Evolutionary conservation across 75 land plant genomes (phyloP).

Genomic region (Ceratopteris richardii): DNA sequence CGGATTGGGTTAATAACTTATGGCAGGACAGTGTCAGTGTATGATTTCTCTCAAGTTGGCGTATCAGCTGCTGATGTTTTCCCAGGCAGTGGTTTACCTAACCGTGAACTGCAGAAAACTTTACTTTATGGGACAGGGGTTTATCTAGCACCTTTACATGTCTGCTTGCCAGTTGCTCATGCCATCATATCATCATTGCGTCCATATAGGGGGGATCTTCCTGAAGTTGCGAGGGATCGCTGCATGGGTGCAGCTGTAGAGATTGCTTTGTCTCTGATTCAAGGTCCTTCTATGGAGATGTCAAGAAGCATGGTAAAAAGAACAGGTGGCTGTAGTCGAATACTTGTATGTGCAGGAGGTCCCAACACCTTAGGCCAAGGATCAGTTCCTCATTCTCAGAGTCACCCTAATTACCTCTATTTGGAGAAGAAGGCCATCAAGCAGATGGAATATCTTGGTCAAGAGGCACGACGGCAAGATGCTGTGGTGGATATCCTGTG

Average conservation of each 20-base stretch:
- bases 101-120: constrained; percentile 65
- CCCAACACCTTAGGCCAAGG: constrained; percentile 96
- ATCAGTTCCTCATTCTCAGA: constrained; percentile 77
- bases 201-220: constrained; percentile 51
- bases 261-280: constrained; percentile 85
- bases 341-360: constrained; percentile 87
- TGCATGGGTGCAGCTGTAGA: constrained; percentile 93
- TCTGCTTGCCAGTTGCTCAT: constrained; percentile 69
- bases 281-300: constrained; percentile 81
- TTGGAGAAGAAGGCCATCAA: constrained; percentile 82
- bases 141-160: constrained; percentile 84
- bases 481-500: constrained; percentile 83
- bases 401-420: constrained; percentile 86
- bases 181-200: constrained; percentile 77
- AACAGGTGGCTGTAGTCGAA: constrained; percentile 77
- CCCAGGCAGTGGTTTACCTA: constrained; percentile 64
- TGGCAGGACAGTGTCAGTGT: constrained; percentile 87
- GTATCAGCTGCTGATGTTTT: constrained; percentile 95
- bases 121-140: constrained; percentile 92
- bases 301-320: constrained; percentile 65
- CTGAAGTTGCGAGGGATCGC: constrained; percentile 79
- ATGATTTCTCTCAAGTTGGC: constrained; percentile 82
- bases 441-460: constrained; percentile 90
- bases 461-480: constrained; percentile 58
- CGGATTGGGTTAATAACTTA: constrained; percentile 81